phyloP scores from a whole-genome alignment of 495 filamentous ascomycete genomes.

The Corynascus novoguineensis region DNA sequence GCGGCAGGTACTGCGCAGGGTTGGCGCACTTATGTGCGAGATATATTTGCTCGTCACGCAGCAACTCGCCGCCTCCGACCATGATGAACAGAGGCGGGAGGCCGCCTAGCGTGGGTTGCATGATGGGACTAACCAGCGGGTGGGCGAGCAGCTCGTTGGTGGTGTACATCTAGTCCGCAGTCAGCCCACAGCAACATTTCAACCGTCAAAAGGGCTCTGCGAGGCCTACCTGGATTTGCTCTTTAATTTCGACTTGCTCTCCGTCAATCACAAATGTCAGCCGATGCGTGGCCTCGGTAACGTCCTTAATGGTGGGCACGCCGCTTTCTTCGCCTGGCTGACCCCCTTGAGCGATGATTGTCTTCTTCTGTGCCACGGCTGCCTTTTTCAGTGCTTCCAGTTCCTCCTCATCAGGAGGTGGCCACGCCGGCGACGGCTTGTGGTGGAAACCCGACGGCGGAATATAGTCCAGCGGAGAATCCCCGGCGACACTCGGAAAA shows the following conservation, averaged over 20 bases:
- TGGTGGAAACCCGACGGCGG: constrained; percentile 81
- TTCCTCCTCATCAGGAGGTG: constrained; percentile 79
- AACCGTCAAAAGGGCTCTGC: too few species aligned
- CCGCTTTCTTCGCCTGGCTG: constrained; percentile 6
- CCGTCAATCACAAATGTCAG: constrained; percentile 66
- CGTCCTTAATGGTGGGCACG: constrained; percentile 23
- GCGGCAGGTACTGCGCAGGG: constrained; percentile 65
- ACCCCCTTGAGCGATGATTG: constrained; percentile 5
- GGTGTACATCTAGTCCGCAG: constrained; percentile 67
- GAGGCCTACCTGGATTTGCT: constrained; percentile 69
- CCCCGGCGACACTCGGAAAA: constrained; percentile 76
- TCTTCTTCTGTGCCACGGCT: constrained; percentile 22
- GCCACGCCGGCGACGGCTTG: constrained; percentile 78
- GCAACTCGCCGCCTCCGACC: constrained; percentile 78
- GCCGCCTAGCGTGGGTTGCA: constrained; percentile 82
- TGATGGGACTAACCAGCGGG: constrained; percentile 80
- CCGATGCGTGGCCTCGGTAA: constrained; percentile 37
- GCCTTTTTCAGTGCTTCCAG: constrained; percentile 39
- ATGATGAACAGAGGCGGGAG: constrained; percentile 81
- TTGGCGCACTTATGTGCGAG: constrained; percentile 89
- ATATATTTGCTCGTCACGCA: constrained; percentile 93
- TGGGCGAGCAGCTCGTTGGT: constrained; percentile 81
- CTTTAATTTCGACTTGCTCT: constrained; percentile 64
- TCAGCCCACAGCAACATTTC: constrained; percentile 14
- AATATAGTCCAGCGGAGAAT: constrained; percentile 77